Evolutionary conservation across 202 grass and related monocot species (phyloP).

Genomic region (Eragrostis tef): DNA sequence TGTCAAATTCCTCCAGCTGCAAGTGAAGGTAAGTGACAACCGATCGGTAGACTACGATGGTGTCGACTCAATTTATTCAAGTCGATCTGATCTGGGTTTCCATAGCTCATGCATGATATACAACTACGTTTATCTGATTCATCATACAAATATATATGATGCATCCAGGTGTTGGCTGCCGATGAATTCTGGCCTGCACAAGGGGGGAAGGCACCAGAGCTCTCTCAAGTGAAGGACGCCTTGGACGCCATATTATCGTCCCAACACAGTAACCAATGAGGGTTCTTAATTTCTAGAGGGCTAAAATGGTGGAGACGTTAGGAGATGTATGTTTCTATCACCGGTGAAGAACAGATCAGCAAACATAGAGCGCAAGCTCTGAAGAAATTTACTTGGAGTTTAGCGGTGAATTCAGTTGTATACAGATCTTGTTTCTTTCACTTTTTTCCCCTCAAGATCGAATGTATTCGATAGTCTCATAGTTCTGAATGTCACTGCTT

Average conservation of each 20-base stretch:
- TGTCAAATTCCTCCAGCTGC: constrained; percentile 93
- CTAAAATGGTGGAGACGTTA: background rate
- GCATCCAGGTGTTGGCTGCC: constrained; percentile 75
- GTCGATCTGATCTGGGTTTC: background rate
- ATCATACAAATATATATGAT: background rate
- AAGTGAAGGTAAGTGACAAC: constrained; percentile 71
- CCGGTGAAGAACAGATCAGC: background rate
- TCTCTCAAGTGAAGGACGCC: constrained; percentile 85
- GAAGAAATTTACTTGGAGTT: constrained; percentile 21
- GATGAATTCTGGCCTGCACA: constrained; percentile 97
- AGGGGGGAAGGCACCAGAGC: constrained; percentile 81
- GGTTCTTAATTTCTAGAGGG: background rate
- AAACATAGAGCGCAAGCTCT: constrained; percentile 38
- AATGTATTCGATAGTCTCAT: background rate
- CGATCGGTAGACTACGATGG: background rate
- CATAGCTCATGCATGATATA: background rate
- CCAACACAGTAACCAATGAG: constrained; percentile 49
- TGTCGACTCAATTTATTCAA: constrained; percentile 3
- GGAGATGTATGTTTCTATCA: constrained; percentile 3
- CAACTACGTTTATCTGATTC: constrained; percentile 1
- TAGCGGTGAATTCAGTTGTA: constrained; percentile 14
- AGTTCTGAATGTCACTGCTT: background rate
- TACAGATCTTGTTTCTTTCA: constrained; percentile 8
- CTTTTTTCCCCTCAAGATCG: constrained; percentile 40
- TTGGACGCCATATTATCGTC: constrained; percentile 80